phyloP scores from a whole-genome alignment of 768 basidiomycete species.

The Trametes coccinea region DNA sequence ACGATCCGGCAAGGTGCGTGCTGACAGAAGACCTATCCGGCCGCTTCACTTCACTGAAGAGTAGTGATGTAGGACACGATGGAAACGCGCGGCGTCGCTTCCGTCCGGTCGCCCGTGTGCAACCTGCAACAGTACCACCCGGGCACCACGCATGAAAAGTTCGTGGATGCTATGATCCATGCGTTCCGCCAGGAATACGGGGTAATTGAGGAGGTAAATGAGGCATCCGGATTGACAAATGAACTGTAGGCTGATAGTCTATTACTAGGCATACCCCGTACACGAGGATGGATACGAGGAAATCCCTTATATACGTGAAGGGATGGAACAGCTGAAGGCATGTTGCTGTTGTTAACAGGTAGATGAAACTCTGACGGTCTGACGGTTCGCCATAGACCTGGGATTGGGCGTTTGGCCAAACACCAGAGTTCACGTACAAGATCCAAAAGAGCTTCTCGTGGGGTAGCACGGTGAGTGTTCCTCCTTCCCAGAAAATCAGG shows the following conservation, averaged over 20 bases:
- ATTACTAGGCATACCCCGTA: constrained; percentile 32
- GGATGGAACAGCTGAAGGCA: constrained; percentile 75
- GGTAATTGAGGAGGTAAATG: constrained; percentile 37
- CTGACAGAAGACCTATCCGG: neutral
- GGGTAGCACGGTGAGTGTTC: constrained; percentile 41
- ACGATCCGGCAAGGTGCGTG: constrained; percentile 59
- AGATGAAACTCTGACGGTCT: neutral
- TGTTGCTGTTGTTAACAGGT: constrained; percentile 23
- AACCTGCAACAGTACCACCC: constrained; percentile 65
- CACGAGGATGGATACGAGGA: constrained; percentile 45
- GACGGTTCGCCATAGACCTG: constrained; percentile 57
- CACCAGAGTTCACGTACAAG: constrained; percentile 85
- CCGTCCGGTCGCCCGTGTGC: constrained; percentile 89
- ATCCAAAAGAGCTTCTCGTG: constrained; percentile 40
- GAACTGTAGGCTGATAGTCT: neutral
- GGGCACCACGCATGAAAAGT: constrained; percentile 62
- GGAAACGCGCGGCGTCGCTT: constrained; percentile 82
- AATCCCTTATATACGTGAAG: constrained; percentile 62
- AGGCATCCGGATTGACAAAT: neutral
- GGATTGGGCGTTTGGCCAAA: constrained; percentile 93
- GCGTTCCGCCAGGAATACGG: constrained; percentile 68
- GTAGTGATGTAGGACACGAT: constrained; percentile 60
- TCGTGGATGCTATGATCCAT: constrained; percentile 64
- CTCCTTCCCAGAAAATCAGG: too few relatives aligned
- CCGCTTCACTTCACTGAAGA: constrained; percentile 9